Evolutionary conservation across 2,329 filamentous ascomycete species (phyloP).

Genomic region (Calcarisporium arbuscula): DNA sequence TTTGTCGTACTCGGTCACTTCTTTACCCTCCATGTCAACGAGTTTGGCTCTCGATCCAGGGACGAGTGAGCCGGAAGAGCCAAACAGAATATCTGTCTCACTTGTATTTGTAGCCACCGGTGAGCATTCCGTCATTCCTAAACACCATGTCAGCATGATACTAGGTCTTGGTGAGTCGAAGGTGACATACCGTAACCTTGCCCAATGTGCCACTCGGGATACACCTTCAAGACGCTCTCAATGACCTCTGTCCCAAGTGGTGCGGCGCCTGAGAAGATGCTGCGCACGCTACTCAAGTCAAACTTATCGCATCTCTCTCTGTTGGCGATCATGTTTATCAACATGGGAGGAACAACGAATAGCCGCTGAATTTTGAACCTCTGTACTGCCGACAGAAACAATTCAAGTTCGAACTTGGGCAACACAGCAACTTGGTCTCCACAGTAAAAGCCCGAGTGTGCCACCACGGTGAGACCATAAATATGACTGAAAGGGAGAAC

Average conservation of each 20-base stretch:
- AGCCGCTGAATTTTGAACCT: constrained; percentile 62
- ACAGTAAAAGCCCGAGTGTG: constrained; percentile 57
- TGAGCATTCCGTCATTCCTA: constrained; percentile 66
- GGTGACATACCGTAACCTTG: constrained; percentile 62
- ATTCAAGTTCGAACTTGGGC: constrained; percentile 67
- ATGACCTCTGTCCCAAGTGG: constrained; percentile 66
- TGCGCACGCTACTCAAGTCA: constrained; percentile 60
- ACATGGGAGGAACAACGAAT: constrained; percentile 70
- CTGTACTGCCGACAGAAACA: constrained; percentile 58
- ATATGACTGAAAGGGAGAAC: constrained; percentile 80
- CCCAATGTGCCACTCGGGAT: constrained; percentile 58
- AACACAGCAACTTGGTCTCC: constrained; percentile 70
- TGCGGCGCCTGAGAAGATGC: constrained; percentile 67
- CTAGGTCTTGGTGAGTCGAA: accelerated
- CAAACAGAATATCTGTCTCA: constrained; percentile 56
- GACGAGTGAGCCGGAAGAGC: constrained; percentile 62
- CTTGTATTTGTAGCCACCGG: constrained; percentile 58
- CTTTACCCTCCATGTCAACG: constrained; percentile 58
- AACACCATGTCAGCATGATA: not conserved
- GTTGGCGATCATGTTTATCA: constrained; percentile 66
- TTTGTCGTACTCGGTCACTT: constrained; percentile 62
- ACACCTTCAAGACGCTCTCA: constrained; percentile 52
- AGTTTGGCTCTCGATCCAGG: constrained; percentile 59
- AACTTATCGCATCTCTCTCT: constrained; percentile 53
- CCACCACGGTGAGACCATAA: constrained; percentile 68